Percentiles rank a stretch among this genome's conserved stretches.
Conservation (phyloP, 2,329 filamentous ascomycete genomes). For the Pestalotiopsis sp. region DNA sequence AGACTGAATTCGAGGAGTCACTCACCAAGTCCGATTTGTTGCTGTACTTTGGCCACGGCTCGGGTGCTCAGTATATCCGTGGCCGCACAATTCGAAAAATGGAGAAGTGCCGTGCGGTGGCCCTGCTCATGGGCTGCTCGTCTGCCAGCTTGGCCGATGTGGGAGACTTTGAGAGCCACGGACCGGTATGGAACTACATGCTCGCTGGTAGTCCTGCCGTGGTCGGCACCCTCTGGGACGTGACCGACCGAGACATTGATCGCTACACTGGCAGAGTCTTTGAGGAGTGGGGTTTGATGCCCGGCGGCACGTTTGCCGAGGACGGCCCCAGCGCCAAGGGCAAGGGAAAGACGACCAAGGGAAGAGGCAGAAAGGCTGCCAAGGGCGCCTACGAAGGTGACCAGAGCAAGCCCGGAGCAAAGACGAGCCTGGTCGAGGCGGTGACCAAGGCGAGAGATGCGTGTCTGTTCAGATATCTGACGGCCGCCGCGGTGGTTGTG, state of each 20-base stretch:
- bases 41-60: constrained; percentile 95
- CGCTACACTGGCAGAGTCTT: constrained; percentile 80
- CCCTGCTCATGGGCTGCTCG: constrained; percentile 93
- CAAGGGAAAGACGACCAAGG: constrained; percentile 27
- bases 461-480: constrained; percentile 90
- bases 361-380: constrained; percentile 30
- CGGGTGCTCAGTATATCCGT: constrained; percentile 91
- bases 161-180: constrained; percentile 88
- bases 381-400: constrained; percentile 31
- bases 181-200: constrained; percentile 90
- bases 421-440: constrained; percentile 74
- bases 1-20: constrained; percentile 73
- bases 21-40: constrained; percentile 72
- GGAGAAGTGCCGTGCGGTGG: constrained; percentile 72
- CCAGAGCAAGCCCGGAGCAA: constrained; percentile 29
- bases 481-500: constrained; percentile 89
- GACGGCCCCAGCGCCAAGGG: constrained; percentile 24
- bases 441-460: constrained; percentile 73
- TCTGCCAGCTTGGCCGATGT: constrained; percentile 79
- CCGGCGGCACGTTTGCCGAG: constrained; percentile 45
- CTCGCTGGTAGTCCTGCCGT: constrained; percentile 84
- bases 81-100: constrained; percentile 80
- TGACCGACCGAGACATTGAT: constrained; percentile 97
- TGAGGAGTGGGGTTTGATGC: constrained; percentile 82
- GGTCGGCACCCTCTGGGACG: constrained; percentile 94